Percentiles rank a stretch among this genome's conserved stretches.
Evolutionary conservation across 2,329 filamentous ascomycete species (phyloP).

Genomic region (Claviceps quebecensis): DNA sequence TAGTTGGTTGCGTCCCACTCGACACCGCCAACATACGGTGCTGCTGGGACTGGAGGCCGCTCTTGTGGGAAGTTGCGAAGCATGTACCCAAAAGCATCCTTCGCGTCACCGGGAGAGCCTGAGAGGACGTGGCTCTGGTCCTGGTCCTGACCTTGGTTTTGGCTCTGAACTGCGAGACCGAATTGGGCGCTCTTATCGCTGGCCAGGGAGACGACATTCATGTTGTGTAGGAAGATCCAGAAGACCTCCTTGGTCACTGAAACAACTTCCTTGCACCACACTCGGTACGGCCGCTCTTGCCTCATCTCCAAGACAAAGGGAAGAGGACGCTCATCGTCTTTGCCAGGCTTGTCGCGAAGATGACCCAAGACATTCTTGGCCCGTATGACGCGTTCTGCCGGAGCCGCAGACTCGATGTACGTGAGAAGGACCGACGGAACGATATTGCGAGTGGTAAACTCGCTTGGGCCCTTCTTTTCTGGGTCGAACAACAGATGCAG

Average conservation of each 20-base stretch:
- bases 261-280: conserved; percentile 86
- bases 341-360: conserved; percentile 63
- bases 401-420: conserved; percentile 58
- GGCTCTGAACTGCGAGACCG: background rate
- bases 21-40: conserved; percentile 90
- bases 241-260: conserved; percentile 97
- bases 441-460: conserved; percentile 86
- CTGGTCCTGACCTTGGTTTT: background rate
- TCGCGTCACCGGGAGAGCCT: conserved; percentile 8
- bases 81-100: conserved; percentile 46
- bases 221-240: conserved; percentile 94
- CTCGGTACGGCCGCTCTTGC: conserved; percentile 70
- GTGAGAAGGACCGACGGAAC: conserved; percentile 82
- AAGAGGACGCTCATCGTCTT: conserved; percentile 62
- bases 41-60: conserved; percentile 79
- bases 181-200: conserved; percentile 20
- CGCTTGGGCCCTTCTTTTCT: conserved; percentile 94
- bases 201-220: conserved; percentile 69
- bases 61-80: conserved; percentile 67
- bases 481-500: conserved; percentile 87
- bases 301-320: conserved; percentile 86
- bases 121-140: background rate
- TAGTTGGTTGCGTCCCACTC: conserved; percentile 99
- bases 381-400: conserved; percentile 49
- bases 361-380: conserved; percentile 64